Conservation (phyloP, 2,329 filamentous ascomycete genomes). For the Magnaporthiopsis incrustans region DNA sequence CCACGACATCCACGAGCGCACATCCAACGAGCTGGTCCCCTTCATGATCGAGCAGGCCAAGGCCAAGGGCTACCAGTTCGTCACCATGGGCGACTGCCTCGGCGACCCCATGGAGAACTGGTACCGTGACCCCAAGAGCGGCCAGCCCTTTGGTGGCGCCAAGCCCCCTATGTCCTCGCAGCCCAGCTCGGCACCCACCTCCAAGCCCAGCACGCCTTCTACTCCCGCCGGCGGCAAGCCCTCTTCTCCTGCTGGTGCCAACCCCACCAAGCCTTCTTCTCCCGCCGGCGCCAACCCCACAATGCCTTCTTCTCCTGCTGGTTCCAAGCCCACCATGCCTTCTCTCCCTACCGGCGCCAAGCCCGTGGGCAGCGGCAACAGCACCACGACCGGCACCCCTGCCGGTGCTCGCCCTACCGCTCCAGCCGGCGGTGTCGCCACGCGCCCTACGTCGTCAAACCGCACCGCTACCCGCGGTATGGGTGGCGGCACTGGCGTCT, state of each 20-base stretch:
- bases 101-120: constrained; percentile 36
- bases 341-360: too few relatives aligned
- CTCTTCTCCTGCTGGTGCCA: too few relatives aligned
- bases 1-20: constrained; percentile 38
- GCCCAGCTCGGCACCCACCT: background rate
- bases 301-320: too few relatives aligned
- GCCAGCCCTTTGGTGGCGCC: constrained; percentile 12
- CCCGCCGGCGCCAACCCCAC: background rate
- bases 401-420: background rate
- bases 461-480: background rate
- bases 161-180: constrained; percentile 1
- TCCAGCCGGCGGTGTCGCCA: background rate
- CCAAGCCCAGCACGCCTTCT: background rate
- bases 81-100: constrained; percentile 40
- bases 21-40: constrained; percentile 31
- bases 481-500: background rate
- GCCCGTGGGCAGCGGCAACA: background rate
- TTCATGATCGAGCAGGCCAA: constrained; percentile 33
- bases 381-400: background rate
- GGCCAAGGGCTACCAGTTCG: constrained; percentile 32
- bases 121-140: constrained; percentile 32
- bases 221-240: background rate
- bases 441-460: too few relatives aligned
- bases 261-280: background rate
- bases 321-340: too few relatives aligned